Evolutionary conservation across 192 early-diverging fungal species (phyloP).

Genomic region (Helicostylum pulchrum): DNA sequence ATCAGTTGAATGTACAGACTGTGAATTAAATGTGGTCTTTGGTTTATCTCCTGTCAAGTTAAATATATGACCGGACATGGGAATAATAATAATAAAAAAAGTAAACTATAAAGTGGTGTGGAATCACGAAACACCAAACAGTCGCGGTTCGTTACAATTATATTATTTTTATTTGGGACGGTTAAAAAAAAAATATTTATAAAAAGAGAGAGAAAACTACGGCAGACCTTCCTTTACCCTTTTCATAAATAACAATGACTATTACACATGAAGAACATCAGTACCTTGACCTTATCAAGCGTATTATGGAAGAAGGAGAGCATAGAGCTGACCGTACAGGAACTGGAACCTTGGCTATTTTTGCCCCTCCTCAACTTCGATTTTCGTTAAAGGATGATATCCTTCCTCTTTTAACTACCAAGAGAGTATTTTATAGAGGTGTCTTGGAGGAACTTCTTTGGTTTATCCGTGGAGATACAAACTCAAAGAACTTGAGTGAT

Average conservation of each 20-base stretch:
- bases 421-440: slow-evolving; percentile 87
- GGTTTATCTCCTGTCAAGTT: too few relatives aligned
- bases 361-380: slow-evolving; percentile 84
- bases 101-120: too few relatives aligned
- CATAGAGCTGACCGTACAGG: slow-evolving; percentile 86
- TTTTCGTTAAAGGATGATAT: slow-evolving; percentile 72
- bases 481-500: slow-evolving; percentile 68
- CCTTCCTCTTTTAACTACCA: slow-evolving; percentile 92
- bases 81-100: too few relatives aligned
- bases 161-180: too few relatives aligned
- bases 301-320: slow-evolving; percentile 72
- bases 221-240: neutral
- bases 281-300: slow-evolving; percentile 75
- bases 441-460: slow-evolving; percentile 95
- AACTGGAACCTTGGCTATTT: slow-evolving; percentile 75
- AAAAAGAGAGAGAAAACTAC: too few relatives aligned
- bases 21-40: too few relatives aligned
- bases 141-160: too few relatives aligned
- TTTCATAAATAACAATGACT: neutral
- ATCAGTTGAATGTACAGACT: too few relatives aligned
- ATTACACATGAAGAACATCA: slow-evolving; percentile 74
- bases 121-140: too few relatives aligned
- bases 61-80: too few relatives aligned
- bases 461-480: slow-evolving; percentile 91
- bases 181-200: too few relatives aligned